Conservation (phyloP, 2,329 filamentous ascomycete genomes). For the Aspergillus sp. region DNA sequence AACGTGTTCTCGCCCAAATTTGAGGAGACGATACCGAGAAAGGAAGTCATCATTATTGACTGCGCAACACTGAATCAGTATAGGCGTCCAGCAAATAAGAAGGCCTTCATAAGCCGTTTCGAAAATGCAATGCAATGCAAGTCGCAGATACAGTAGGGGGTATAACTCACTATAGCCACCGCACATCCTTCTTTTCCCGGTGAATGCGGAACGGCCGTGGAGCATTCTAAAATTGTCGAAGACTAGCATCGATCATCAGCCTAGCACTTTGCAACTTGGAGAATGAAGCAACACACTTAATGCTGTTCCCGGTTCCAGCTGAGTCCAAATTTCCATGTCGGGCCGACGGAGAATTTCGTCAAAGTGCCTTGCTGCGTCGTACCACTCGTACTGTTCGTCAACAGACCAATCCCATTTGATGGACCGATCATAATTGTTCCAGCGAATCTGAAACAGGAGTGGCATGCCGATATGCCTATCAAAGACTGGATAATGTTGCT, state of each 20-base stretch:
- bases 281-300: constrained; percentile 62
- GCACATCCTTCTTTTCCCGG: constrained; percentile 83
- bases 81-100: not conserved
- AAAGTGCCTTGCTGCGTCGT: constrained; percentile 76
- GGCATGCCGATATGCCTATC: constrained; percentile 56
- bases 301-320: constrained; percentile 77
- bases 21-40: constrained; percentile 75
- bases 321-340: constrained; percentile 75
- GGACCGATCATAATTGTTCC: constrained; percentile 92
- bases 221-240: constrained; percentile 97
- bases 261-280: not conserved
- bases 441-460: constrained; percentile 70
- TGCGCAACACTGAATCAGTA: constrained; percentile 38
- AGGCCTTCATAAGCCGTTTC: not conserved
- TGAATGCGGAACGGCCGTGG: constrained; percentile 83
- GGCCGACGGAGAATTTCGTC: constrained; percentile 68
- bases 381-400: constrained; percentile 68
- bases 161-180: constrained; percentile 79
- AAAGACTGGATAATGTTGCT: constrained; percentile 72
- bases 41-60: constrained; percentile 81
- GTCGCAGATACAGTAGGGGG: not conserved
- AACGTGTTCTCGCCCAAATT: constrained; percentile 53
- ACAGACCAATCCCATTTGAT: constrained; percentile 62
- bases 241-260: constrained; percentile 55
- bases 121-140: not conserved